phyloP scores from a whole-genome alignment of 352 stramenopile species.

The Blastocystis sp. region DNA sequence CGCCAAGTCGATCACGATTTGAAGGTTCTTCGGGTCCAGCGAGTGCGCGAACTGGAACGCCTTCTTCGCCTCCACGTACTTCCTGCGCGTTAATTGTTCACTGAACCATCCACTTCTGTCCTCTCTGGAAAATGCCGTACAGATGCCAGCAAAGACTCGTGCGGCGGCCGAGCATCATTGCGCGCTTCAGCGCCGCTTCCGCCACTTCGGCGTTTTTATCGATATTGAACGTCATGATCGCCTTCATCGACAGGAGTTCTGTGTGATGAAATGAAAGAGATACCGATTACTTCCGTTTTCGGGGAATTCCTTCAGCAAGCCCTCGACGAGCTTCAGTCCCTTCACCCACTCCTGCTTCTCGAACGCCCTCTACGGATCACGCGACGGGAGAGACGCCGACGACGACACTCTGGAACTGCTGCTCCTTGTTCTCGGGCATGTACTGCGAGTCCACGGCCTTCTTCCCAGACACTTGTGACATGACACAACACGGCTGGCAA shows the following conservation, averaged over 20 bases:
- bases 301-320: slow-evolving; percentile 35
- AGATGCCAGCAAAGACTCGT: slow-evolving; percentile 53
- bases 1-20: slow-evolving; percentile 51
- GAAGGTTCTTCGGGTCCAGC: slow-evolving; percentile 48
- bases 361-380: slow-evolving; percentile 37
- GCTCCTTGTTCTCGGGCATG: slow-evolving; percentile 41
- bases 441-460: slow-evolving; percentile 1
- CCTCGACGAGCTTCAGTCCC: slow-evolving; percentile 42
- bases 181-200: slow-evolving; percentile 41
- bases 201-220: slow-evolving; percentile 49
- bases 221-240: slow-evolving; percentile 61
- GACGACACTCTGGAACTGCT: slow-evolving; percentile 48
- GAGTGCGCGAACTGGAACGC: slow-evolving; percentile 55
- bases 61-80: slow-evolving; percentile 36
- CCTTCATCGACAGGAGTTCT: slow-evolving; percentile 56
- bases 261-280: neutral
- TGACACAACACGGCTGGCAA: neutral
- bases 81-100: neutral
- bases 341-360: slow-evolving; percentile 61
- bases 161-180: slow-evolving; percentile 32
- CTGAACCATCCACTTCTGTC: neutral
- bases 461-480: neutral
- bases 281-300: slow-evolving; percentile 30
- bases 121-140: slow-evolving; percentile 44
- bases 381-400: neutral